phyloP scores from a whole-genome alignment of 129 eudicot species.

The Smallanthus sonchifolius region DNA sequence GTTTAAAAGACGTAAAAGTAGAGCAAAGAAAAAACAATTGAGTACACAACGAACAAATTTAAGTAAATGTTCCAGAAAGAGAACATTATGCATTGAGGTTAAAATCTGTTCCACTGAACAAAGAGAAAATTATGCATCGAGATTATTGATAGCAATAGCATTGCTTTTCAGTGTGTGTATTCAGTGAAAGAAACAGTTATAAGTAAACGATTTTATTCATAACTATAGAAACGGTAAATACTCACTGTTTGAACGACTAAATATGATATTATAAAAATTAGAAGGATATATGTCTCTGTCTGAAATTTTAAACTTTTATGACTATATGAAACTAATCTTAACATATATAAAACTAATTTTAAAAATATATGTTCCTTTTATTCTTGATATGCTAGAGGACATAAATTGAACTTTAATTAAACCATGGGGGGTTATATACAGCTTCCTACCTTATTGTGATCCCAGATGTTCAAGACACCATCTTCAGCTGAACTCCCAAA shows the following conservation, averaged over 20 bases:
- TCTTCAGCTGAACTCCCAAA: conserved; percentile 97
- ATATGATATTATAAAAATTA: background rate
- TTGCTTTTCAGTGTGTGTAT: background rate
- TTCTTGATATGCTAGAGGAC: background rate
- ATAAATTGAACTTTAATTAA: background rate
- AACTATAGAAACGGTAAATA: background rate
- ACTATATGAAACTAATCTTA: background rate
- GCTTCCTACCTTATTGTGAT: conserved; percentile 56
- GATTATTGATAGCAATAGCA: background rate
- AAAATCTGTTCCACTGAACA: background rate
- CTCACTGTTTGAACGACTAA: background rate
- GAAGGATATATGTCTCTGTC: background rate
- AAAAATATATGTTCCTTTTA: background rate
- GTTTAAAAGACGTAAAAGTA: background rate
- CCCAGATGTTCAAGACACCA: conserved; percentile 79
- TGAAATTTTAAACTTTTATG: background rate
- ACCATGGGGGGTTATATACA: background rate
- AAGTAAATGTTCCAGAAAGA: background rate
- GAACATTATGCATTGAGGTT: background rate
- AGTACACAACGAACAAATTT: background rate
- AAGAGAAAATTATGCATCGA: background rate
- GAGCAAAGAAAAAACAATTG: background rate
- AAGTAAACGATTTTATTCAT: background rate
- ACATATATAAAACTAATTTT: background rate
- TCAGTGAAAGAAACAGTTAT: background rate